Percentiles rank a stretch among this genome's conserved stretches.
Conservation (phyloP, 192 early-diverging fungal genomes). For the Phlyctochytrium arcticum region DNA sequence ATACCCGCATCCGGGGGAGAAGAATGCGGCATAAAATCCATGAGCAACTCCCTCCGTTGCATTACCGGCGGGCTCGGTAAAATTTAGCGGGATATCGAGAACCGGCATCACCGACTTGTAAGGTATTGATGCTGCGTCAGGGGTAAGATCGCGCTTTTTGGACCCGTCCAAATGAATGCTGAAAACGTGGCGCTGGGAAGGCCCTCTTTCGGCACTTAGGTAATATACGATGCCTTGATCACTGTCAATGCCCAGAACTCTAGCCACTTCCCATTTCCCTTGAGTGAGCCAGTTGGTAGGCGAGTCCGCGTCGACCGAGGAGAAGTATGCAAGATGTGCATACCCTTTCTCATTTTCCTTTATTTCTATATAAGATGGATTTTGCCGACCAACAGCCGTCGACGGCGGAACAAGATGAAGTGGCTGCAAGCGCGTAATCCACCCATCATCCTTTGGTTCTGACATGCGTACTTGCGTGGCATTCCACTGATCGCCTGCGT, state of each 20-base stretch:
- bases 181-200: constrained; percentile 48
- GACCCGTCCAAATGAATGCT: constrained; percentile 30
- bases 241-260: constrained; percentile 33
- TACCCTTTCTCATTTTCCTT: constrained; percentile 43
- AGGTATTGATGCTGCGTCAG: constrained; percentile 7
- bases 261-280: constrained; percentile 43
- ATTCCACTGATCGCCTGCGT: constrained; percentile 52
- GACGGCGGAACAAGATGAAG: constrained; percentile 31
- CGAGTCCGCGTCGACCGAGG: not conserved
- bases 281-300: constrained; percentile 44
- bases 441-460: constrained; percentile 40
- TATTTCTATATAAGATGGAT: constrained; percentile 46
- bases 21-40: constrained; percentile 66
- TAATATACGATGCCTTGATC: constrained; percentile 43
- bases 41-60: constrained; percentile 17
- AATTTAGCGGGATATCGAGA: not conserved
- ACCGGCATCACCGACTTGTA: not conserved
- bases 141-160: constrained; percentile 33
- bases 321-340: constrained; percentile 45
- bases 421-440: constrained; percentile 36
- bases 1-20: constrained; percentile 71
- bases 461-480: constrained; percentile 69
- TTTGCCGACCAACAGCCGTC: constrained; percentile 12
- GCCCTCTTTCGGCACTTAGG: constrained; percentile 39
- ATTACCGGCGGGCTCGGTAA: not conserved